Base-by-base conservation (phyloP, 1,139 yeast genomes). In the Eremothecium sinecaudum region DNA sequence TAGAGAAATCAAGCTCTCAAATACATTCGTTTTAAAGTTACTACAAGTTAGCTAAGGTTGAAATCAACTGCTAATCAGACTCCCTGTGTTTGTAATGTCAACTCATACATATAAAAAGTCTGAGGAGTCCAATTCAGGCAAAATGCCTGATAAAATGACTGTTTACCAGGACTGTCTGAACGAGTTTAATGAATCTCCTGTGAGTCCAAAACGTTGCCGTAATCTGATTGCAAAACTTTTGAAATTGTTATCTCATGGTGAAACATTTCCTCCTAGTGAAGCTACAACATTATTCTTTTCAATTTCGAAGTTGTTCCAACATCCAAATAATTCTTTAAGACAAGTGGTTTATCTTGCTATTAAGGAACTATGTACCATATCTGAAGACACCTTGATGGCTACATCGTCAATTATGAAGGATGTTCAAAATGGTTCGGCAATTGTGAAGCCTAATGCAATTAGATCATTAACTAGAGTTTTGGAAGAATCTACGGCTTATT, bases 381-480 rank as follows among this genome's bases (percentile, higher is more conserved):
- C 96, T 12, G 86, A 84, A 50, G 96, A 90, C 62, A 84, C 84
- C 36, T 73, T 90, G 61, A 92, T 90, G 97, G 96, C 90, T 21
- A 90, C 98, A 20, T 83, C 96, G 5, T 83, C 95, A 14, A 87
- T 90, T 53, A 92, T 90, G 96, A 87, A 87, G 64, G 98, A 90
- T 63, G 83, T 90, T 40, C 96, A 92, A 63, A 78, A 79, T 41
- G 87, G 87, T 45, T 94, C 84, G 44, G 68, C 75, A 44, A 67
- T 86, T 40, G 86, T 80, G 62, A 84, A 87, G 56, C 95, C 98
- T 38, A 81, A 90, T 58, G 97, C 99, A 20, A 81, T 90, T 47
- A 76, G 98, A 57, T 82, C 98, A 0, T 71, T 90, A 50, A 75
- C 87, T 14, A 74, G 93, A 49, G 94, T 90, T 30, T 71, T 92